Conservation (phyloP, 495 filamentous ascomycete species). For the Hyaloscypha variabilis region DNA sequence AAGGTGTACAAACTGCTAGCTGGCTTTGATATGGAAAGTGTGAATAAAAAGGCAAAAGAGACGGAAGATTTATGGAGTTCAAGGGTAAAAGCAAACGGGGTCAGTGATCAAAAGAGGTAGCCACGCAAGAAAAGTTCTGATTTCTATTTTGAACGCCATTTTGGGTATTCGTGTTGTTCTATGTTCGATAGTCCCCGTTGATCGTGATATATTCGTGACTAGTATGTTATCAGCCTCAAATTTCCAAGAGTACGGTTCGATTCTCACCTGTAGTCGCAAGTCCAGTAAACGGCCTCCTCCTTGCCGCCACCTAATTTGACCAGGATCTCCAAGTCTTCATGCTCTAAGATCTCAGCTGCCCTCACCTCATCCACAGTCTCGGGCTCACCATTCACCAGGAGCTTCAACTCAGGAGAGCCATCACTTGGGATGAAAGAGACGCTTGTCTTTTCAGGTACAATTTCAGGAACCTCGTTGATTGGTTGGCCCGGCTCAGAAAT, state of each 20-base stretch:
- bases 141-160: not conserved
- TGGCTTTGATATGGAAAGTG: slow-evolving; percentile 21
- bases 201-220: slow-evolving; percentile 97
- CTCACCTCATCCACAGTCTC: slow-evolving; percentile 88
- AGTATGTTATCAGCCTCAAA: slow-evolving; percentile 45
- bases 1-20: slow-evolving; percentile 18
- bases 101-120: not conserved
- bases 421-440: slow-evolving; percentile 91
- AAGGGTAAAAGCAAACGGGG: slow-evolving; percentile 2
- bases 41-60: slow-evolving; percentile 19
- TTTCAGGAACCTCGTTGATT: slow-evolving; percentile 56
- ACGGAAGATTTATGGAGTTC: slow-evolving; percentile 17
- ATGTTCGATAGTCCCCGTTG: slow-evolving; percentile 90
- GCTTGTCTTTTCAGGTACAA: slow-evolving; percentile 82
- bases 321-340: slow-evolving; percentile 82
- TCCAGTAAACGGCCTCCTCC: slow-evolving; percentile 86
- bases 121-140: not conserved
- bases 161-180: slow-evolving; percentile 1
- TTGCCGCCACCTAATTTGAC: slow-evolving; percentile 71
- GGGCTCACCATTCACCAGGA: slow-evolving; percentile 90
- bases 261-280: slow-evolving; percentile 85
- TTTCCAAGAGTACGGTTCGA: slow-evolving; percentile 6
- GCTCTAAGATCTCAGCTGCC: slow-evolving; percentile 83
- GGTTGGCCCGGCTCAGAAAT: slow-evolving; percentile 58
- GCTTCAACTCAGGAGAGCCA: slow-evolving; percentile 75